These are phyloP conservation scores for Leptographium wingfieldii DNA, from an alignment of 2,329 filamentous ascomycete species.

Conservation along the genomic window DNA sequence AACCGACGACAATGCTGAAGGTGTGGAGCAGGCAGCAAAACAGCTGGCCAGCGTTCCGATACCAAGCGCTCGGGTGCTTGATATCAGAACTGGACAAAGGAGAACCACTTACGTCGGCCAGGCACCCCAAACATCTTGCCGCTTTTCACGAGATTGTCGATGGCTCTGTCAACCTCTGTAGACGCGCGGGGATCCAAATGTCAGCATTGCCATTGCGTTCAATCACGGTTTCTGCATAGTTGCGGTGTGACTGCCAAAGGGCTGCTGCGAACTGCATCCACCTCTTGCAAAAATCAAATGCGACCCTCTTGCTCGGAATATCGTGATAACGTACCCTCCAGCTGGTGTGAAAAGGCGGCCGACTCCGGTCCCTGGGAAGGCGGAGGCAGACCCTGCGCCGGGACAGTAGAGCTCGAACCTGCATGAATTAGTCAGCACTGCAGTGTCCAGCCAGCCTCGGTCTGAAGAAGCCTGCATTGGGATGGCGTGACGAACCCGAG, in stretches of 20 bases:
- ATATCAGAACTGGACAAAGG: slow-evolving; percentile 30
- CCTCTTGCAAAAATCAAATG: background rate
- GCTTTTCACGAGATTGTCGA: slow-evolving; percentile 93
- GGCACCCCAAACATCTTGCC: slow-evolving; percentile 71
- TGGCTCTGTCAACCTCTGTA: slow-evolving; percentile 85
- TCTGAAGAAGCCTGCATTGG: background rate
- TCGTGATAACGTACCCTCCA: slow-evolving; percentile 21
- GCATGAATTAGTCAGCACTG: background rate
- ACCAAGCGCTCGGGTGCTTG: slow-evolving; percentile 46
- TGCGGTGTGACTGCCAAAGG: background rate
- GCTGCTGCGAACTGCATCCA: background rate
- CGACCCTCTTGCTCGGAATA: background rate
- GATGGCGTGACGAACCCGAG: slow-evolving; percentile 13
- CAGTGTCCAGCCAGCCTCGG: background rate
- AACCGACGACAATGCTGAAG: background rate
- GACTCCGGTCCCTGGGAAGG: slow-evolving; percentile 10
- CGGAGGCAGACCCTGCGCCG: slow-evolving; percentile 18
- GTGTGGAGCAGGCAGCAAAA: background rate
- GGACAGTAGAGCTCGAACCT: slow-evolving; percentile 24
- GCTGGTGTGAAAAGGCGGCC: slow-evolving; percentile 21
- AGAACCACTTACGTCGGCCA: slow-evolving; percentile 68
- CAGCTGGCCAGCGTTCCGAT: background rate
- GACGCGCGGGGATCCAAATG: background rate
- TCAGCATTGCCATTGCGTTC: background rate
- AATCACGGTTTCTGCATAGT: background rate